Base-by-base conservation (phyloP, 1,284 basidiomycete genomes). In the Cutaneotrichosporon spelunceum region DNA sequence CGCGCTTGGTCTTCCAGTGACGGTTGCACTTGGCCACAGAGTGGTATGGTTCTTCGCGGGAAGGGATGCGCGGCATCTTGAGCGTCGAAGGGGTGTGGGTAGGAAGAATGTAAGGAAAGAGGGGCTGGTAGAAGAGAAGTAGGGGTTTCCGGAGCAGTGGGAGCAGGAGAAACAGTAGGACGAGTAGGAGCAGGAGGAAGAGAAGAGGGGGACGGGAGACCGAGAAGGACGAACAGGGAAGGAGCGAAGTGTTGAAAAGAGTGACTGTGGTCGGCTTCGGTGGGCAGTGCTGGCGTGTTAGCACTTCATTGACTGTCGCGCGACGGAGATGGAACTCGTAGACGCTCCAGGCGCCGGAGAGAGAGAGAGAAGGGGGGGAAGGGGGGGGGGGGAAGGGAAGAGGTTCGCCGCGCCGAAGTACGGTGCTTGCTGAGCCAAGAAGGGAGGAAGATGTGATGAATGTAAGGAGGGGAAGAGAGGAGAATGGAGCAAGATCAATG, bases 1-100 rank as follows among this genome's bases (percentile, higher is more conserved):
- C 82, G 62, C 82, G 79, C 66, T 83, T 83, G 60, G 81, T 79
- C 69, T 82, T 82, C 75, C 79, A 83, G 68, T 83, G 82, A 14
- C 82, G 73, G 55, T 81, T 82, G 66, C 82, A 82, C 45, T 82
- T 78, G 9, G 81, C 78, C 13, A 82, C 77, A 24, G 79, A 79
- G 66, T 76, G 76, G 71, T 83, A 83, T n/a, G 82, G 82, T 61
- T 81, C 81, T 50, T 81, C 81, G 44, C 82, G 74, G 29, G 81
- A 79, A 14, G 82, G 81, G 61, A 83, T 83, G 60, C 82, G 81
- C 50, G 81, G 81, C 82, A 83, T 82, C 52, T 53, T 53, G 23
- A 11, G 4, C 23, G 29, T 39, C 5, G 36, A 39, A 45, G 16
- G 11, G 23, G 45, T 14, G 54, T 7, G 55, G n/a, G 30, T 11